Conservation (phyloP, 2,329 filamentous ascomycete species). For the Truncatella angustata region DNA sequence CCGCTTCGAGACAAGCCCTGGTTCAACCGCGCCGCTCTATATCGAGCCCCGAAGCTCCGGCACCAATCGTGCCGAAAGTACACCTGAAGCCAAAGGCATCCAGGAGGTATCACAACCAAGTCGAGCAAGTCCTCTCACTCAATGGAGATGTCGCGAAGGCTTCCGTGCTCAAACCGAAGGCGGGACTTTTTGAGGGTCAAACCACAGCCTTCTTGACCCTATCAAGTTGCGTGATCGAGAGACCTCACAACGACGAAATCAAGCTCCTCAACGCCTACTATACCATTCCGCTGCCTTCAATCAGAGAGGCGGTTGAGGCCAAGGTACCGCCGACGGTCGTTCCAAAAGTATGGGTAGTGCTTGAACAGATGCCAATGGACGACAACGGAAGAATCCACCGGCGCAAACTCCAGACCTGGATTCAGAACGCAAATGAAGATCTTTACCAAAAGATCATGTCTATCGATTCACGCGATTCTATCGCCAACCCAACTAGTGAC, state of each 20-base stretch:
- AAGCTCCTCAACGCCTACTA: conserved; percentile 39
- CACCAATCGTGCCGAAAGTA: conserved; percentile 10
- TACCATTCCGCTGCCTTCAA: conserved; percentile 38
- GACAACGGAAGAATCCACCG: conserved; percentile 38
- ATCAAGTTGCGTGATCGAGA: conserved; percentile 24
- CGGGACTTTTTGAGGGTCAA: conserved; percentile 49
- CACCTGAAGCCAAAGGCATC: conserved; percentile 18
- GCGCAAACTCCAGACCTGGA: conserved; percentile 50
- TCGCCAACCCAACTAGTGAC: conserved; percentile 33
- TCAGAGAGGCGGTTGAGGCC: conserved; percentile 35
- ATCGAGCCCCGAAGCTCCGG: conserved; percentile 18
- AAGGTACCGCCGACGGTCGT: conserved; percentile 34
- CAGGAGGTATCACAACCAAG: conserved; percentile 26
- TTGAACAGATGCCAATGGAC: conserved; percentile 44
- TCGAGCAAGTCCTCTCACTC: conserved; percentile 38
- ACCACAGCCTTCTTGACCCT: conserved; percentile 47
- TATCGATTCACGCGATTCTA: conserved; percentile 34
- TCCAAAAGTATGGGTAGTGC: conserved; percentile 47
- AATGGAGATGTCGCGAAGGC: conserved; percentile 39
- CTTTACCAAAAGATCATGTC: conserved; percentile 44
- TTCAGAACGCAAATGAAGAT: conserved; percentile 50
- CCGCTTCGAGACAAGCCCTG: neutral
- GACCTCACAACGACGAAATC: conserved; percentile 30
- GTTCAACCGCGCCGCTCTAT: conserved; percentile 10
- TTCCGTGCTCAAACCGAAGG: conserved; percentile 44